Evolutionary conservation across 148 eudicot species (phyloP).

Genomic region (Bassia scoparia): DNA sequence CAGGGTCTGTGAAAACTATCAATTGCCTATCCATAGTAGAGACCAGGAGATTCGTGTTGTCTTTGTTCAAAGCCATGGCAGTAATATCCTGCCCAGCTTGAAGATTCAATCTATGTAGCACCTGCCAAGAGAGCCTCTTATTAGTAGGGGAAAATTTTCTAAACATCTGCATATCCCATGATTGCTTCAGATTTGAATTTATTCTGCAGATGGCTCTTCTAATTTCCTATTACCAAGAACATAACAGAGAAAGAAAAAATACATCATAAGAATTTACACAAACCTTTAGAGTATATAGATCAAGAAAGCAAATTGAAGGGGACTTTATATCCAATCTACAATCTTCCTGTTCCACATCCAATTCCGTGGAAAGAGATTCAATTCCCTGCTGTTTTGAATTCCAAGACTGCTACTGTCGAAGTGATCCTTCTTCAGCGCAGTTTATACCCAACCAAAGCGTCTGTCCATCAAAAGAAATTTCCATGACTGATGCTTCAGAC

Average conservation of each 20-base stretch:
- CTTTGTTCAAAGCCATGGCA: slow-evolving; percentile 76
- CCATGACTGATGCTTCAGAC: slow-evolving; percentile 59
- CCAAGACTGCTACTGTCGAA: slow-evolving; percentile 31
- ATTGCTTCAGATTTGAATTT: neutral
- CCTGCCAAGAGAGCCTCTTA: slow-evolving; percentile 49
- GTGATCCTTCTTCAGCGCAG: slow-evolving; percentile 45
- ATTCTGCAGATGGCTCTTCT: neutral
- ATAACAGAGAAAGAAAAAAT: neutral
- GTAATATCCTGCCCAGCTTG: slow-evolving; percentile 75
- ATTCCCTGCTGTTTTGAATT: slow-evolving; percentile 29
- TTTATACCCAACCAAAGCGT: slow-evolving; percentile 78
- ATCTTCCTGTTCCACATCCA: slow-evolving; percentile 32
- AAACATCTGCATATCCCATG: neutral
- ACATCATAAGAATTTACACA: neutral
- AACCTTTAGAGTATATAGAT: slow-evolving; percentile 74
- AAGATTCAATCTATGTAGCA: slow-evolving; percentile 62
- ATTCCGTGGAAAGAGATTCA: slow-evolving; percentile 27
- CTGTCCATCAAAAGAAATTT: slow-evolving; percentile 75
- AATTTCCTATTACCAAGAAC: neutral
- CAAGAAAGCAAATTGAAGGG: slow-evolving; percentile 86
- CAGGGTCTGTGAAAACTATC: slow-evolving; percentile 90
- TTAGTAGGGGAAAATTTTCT: slow-evolving; percentile 10
- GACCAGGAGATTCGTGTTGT: slow-evolving; percentile 88
- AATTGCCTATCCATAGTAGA: slow-evolving; percentile 78
- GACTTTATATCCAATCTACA: slow-evolving; percentile 46